A percentile compares a stretch with the other conserved stretches of the same genome.
These are phyloP conservation scores for Plantago major DNA, from an alignment of 257 asterid genomes.

Conservation along the genomic window DNA sequence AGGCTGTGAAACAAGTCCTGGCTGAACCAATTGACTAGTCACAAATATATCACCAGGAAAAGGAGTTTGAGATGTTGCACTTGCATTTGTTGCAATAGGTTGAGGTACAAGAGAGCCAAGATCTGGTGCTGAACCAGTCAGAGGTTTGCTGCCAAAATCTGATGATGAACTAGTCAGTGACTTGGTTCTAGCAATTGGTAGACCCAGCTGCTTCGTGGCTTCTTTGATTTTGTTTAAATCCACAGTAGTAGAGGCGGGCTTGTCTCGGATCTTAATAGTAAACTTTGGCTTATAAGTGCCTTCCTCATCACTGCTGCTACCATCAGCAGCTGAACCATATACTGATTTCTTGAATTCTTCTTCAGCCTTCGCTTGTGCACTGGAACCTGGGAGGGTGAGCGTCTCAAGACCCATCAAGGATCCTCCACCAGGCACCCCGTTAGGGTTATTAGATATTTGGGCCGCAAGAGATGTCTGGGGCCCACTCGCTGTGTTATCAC, in stretches of 20 bases:
- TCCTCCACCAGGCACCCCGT: conserved; percentile 38
- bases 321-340: conserved; percentile 74
- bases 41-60: conserved; percentile 74
- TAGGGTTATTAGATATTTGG: conserved; percentile 41
- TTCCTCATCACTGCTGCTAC: conserved; percentile 98
- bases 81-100: conserved; percentile 43
- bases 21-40: conserved; percentile 50
- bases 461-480: conserved; percentile 40
- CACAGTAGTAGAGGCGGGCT: conserved; percentile 80
- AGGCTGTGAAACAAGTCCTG: conserved; percentile 49
- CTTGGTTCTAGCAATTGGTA: conserved; percentile 79
- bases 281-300: conserved; percentile 72
- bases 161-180: conserved; percentile 69
- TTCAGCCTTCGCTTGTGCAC: conserved; percentile 93
- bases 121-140: conserved; percentile 69
- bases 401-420: conserved; percentile 78
- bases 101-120: conserved; percentile 60
- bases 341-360: conserved; percentile 90
- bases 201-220: conserved; percentile 87
- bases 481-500: conserved; percentile 53
- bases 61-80: conserved; percentile 45
- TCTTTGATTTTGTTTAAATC: conserved; percentile 92
- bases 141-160: conserved; percentile 69
- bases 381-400: conserved; percentile 56
- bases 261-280: conserved; percentile 78